A percentile compares a stretch with the other conserved stretches of the same genome.
phyloP scores from a whole-genome alignment of 306 rosid genomes.

The Dryas octopetala region DNA sequence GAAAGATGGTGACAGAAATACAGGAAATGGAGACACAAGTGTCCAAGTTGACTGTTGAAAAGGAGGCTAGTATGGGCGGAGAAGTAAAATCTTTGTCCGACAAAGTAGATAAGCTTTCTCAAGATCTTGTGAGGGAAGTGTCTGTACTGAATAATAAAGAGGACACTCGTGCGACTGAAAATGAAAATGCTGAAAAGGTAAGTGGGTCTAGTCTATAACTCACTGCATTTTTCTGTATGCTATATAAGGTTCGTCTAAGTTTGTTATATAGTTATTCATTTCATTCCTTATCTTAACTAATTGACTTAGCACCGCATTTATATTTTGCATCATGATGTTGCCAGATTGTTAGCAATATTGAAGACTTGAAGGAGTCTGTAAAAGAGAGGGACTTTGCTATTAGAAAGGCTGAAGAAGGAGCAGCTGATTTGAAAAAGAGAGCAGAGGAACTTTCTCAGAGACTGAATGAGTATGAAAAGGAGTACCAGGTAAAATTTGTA shows the following conservation, averaged over 20 bases:
- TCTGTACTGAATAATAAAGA: constrained; percentile 68
- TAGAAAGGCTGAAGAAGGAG: constrained; percentile 84
- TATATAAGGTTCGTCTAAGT: constrained; percentile 6
- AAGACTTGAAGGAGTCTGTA: constrained; percentile 76
- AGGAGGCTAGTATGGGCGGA: constrained; percentile 89
- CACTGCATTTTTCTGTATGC: constrained; percentile 1
- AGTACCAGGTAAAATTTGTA: constrained; percentile 66
- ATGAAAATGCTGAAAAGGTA: constrained; percentile 71
- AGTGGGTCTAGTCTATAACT: constrained; percentile 17
- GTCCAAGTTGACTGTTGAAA: constrained; percentile 66
- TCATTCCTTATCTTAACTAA: constrained; percentile 4
- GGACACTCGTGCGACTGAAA: constrained; percentile 78
- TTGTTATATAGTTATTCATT: constrained; percentile 8
- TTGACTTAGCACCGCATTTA: constrained; percentile 21
- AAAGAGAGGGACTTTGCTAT: constrained; percentile 70
- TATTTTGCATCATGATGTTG: constrained; percentile 28
- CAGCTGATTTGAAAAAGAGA: constrained; percentile 72
- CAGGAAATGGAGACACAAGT: constrained; percentile 75
- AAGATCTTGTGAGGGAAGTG: constrained; percentile 75
- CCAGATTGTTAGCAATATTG: constrained; percentile 66
- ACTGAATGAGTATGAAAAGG: constrained; percentile 74
- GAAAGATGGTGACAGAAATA: constrained; percentile 46
- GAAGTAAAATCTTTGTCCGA: constrained; percentile 80
- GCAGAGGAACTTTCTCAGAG: constrained; percentile 65
- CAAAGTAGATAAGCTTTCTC: constrained; percentile 67